Evolutionary conservation across 345 rosid species (phyloP), one percentile per base, ranked within the genome.

Genomic region (Eucalyptus sp.): DNA sequence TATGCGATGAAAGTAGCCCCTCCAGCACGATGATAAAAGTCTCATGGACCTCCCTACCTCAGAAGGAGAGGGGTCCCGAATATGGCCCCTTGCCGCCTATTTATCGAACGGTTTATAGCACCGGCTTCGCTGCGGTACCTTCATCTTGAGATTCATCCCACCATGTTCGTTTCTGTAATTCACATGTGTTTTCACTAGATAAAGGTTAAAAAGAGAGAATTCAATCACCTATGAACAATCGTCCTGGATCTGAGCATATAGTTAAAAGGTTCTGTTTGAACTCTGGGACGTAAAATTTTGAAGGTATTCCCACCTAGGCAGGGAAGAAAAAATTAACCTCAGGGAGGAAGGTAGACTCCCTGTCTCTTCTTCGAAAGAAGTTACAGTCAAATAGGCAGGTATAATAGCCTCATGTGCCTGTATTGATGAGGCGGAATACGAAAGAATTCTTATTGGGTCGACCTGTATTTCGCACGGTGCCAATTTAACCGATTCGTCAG

Each of bases 331-430:
- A 18, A 18, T 7, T 52, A 20, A 52, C 2, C 25, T 52, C 4
- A 52, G 0, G 1, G 2, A 52, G 4, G 10, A 52, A 18, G 58
- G 25, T 52, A 52, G 58, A 52, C 56, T 52, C 56, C 7, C 1
- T 20, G 4, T 52, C 24, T 0, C 56, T 52, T 52, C 24, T 52
- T 18, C 0, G 0, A 0, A 52, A 52, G 2, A 7, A 0, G 24
- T 0, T 52, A 52, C 5, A 1, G 0, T 18, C 20, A 10, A 18
- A 0, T 52, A 52, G 25, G 10, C 8, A 52, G 1, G 25, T 52
- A 52, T 2, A 20, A 20, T 8, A 20, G 5, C 2, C 2, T 52
- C 2, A 5, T 1, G 0, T 8, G 10, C 5, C 58, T 18, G 0
- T 52, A 52, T 4, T 20, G 25, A 8, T 52, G 25, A 52, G 58